phyloP scores from a whole-genome alignment of 495 filamentous ascomycete genomes.

The Pseudevernia furfuracea region DNA sequence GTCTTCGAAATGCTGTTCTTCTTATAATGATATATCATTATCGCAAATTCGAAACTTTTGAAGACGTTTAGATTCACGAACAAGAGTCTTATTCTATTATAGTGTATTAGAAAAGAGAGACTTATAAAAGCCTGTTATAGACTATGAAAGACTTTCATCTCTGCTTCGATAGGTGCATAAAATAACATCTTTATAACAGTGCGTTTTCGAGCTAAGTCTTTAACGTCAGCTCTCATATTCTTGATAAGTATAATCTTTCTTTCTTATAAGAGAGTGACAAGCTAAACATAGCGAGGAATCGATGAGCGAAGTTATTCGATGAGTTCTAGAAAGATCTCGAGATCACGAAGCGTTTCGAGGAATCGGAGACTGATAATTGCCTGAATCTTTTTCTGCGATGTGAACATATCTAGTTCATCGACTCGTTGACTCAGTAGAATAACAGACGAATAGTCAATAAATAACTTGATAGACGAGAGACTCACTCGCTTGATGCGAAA shows the following conservation, averaged over 20 bases:
- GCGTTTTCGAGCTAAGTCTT: neutral
- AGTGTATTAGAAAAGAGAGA: neutral
- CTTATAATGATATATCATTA: neutral
- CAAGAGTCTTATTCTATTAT: neutral
- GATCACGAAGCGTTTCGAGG: neutral
- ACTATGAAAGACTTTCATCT: neutral
- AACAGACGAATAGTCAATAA: slow-evolving; percentile 12
- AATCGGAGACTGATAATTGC: neutral
- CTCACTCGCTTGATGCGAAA: neutral
- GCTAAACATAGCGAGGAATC: slow-evolving; percentile 6
- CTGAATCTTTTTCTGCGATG: neutral
- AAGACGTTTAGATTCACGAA: neutral
- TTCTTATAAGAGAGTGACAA: neutral
- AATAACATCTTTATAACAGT: neutral
- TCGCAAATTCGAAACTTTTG: neutral
- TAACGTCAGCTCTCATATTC: neutral
- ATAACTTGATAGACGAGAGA: slow-evolving; percentile 3
- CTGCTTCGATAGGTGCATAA: neutral
- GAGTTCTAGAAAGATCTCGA: neutral
- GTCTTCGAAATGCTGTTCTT: no score
- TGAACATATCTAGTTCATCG: neutral
- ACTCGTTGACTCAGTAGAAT: neutral
- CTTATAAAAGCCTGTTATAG: no score
- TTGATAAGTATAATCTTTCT: neutral
- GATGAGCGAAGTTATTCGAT: neutral